phyloP scores from a whole-genome alignment of 2,329 filamentous ascomycete species.

The Talaromyces marneffei region DNA sequence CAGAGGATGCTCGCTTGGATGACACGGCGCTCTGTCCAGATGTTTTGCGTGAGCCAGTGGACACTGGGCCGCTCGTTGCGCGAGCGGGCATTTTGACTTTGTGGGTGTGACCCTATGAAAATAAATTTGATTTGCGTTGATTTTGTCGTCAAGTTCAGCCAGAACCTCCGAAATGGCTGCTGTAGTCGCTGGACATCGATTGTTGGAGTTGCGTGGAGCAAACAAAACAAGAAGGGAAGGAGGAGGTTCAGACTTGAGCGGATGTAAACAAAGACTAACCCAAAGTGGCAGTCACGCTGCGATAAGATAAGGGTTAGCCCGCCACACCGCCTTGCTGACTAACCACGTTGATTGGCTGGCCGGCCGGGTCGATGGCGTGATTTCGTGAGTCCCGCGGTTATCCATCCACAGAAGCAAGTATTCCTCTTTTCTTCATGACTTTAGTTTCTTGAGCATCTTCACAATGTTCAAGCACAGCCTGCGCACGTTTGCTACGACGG shows the following conservation, averaged over 20 bases:
- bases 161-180: conserved; percentile 2
- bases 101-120: no score
- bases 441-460: not conserved
- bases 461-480: conserved; percentile 65
- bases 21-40: conserved; percentile 65
- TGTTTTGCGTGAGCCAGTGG: conserved; percentile 34
- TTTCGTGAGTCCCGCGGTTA: not conserved
- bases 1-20: conserved; percentile 71
- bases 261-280: conserved; percentile 25
- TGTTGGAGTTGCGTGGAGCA: conserved; percentile 20
- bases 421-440: not conserved
- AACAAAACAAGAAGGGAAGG: conserved; percentile 32
- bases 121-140: no score
- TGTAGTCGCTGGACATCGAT: not conserved
- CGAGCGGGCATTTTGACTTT: conserved; percentile 35
- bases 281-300: not conserved
- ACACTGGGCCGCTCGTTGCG: conserved; percentile 34
- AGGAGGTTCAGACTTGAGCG: conserved; percentile 25
- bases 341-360: conserved; percentile 22
- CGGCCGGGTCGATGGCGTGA: conserved; percentile 6
- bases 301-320: conserved; percentile 31
- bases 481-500: conserved; percentile 61
- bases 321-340: conserved; percentile 21
- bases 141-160: not conserved
- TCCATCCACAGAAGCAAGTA: not conserved